Evolutionary conservation across 2,329 filamentous ascomycete genomes (phyloP), one percentile per base, ranked within the genome.

Genomic region (Ophiostoma angusticollis): DNA sequence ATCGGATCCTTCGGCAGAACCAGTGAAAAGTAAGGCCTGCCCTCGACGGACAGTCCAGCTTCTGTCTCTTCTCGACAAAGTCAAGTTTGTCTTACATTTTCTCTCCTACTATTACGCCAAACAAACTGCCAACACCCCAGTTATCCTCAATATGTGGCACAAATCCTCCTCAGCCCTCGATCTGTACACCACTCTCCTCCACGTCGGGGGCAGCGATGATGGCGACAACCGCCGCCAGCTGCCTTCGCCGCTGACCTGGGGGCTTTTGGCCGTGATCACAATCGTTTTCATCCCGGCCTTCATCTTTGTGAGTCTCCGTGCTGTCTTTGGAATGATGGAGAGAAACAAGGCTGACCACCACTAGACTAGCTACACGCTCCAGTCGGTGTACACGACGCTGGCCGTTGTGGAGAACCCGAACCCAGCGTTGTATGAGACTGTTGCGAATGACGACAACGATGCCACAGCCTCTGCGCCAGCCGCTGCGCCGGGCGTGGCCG

Each of bases 351-450:
- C 35, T 33, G 7, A 35, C 24, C 31, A 3, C 13, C 31, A 33
- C 27, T 37, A 73, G 68, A 47, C 65, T 45, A 49, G 54, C 40
- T 76, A 76, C 58, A 69, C 69, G 9, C 53, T 75, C 35, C 53
- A 59, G 38, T 55, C 57, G 40, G 52, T 76, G 50, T 70, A 66
- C 51, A 64, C 70, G 31, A 63, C 67, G 39, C 63, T 75, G 44
- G 68, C 71, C 54, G 72, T 74, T 45, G 57, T 75, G 48, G 72
- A 76, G 50, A 68, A 75, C 56, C 69, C 72, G 37, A 64, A 64
- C 25, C 67, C 70, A 35, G 68, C 70, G 5, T 61, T 63, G 21
- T 75, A 74, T 57, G 65, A 70, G 40, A 63, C 68, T 37, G 54
- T 75, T 32, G 53, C 64, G 31, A 55, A 65, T 9, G 57, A 61